phyloP scores from a whole-genome alignment of 805 yeast genomes.

The Kazachstania taianensis region DNA sequence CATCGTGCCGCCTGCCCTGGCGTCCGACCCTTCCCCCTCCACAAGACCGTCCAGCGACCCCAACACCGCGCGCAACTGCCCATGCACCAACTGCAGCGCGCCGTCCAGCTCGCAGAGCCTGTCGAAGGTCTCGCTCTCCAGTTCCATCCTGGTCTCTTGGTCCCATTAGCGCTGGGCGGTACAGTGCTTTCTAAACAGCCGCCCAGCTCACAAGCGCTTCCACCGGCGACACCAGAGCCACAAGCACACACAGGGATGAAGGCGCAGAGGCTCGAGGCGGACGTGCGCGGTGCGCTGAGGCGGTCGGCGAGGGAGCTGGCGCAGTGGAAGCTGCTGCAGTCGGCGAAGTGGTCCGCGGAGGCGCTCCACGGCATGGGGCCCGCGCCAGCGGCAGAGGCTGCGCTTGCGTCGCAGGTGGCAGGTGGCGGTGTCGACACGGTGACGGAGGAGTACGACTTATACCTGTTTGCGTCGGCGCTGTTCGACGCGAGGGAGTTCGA shows the following conservation, averaged over 20 bases:
- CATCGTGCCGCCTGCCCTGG: conserved; percentile 13
- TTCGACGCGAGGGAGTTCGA: conserved; percentile 81
- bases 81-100: conserved; percentile 14
- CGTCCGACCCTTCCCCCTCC: conserved; percentile 8
- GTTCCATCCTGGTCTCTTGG: conserved; percentile 2
- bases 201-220: too few relatives aligned
- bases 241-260: too few relatives aligned
- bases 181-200: not conserved
- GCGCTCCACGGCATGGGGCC: conserved; percentile 53
- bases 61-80: conserved; percentile 10
- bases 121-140: conserved; percentile 15
- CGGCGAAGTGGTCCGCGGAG: conserved; percentile 80
- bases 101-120: conserved; percentile 21
- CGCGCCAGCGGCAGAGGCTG: conserved; percentile 5
- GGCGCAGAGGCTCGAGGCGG: too few relatives aligned
- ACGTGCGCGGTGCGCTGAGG: too few relatives aligned
- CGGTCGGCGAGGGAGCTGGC: conserved; percentile 38
- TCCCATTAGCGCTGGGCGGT: not conserved
- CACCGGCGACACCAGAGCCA: too few relatives aligned
- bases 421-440: conserved; percentile 1
- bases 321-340: conserved; percentile 50
- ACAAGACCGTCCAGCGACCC: conserved; percentile 7
- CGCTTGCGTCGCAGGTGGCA: not conserved
- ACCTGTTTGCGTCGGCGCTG: conserved; percentile 57
- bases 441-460: conserved; percentile 33